Evolutionary conservation across 768 basidiomycete species (phyloP).

Genomic region (Wakefieldia striispora): DNA sequence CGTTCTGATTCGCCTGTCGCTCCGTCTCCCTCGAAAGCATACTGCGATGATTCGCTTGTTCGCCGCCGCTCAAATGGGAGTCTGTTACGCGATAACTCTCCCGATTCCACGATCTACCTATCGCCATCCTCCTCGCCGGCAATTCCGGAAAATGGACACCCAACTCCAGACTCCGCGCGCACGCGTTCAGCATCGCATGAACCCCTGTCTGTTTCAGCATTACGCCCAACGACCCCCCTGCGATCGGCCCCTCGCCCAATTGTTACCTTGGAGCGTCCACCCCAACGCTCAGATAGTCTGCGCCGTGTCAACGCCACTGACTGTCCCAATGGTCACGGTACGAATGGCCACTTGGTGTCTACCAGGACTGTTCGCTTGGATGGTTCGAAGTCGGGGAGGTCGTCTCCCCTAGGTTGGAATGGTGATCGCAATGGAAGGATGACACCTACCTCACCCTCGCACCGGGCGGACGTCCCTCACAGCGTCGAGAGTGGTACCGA

Average conservation of each 20-base stretch:
- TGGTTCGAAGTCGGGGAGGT: slow-evolving; percentile 13
- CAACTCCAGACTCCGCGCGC: slow-evolving; percentile 41
- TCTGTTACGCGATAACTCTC: slow-evolving; percentile 26
- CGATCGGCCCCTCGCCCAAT: slow-evolving; percentile 25
- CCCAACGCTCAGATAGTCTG: slow-evolving; percentile 34
- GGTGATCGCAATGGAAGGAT: slow-evolving; percentile 19
- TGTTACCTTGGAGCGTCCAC: slow-evolving; percentile 35
- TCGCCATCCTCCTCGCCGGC: slow-evolving; percentile 41
- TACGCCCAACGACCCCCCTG: slow-evolving; percentile 14
- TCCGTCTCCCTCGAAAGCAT: slow-evolving; percentile 15
- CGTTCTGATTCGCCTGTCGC: slow-evolving; percentile 24
- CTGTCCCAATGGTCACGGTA: neutral
- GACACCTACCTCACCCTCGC: slow-evolving; percentile 56
- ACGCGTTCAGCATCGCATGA: slow-evolving; percentile 38
- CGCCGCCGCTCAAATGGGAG: slow-evolving; percentile 25
- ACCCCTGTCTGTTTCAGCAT: neutral
- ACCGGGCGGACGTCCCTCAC: slow-evolving; percentile 68
- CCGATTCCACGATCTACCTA: slow-evolving; percentile 30
- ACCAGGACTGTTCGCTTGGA: slow-evolving; percentile 16
- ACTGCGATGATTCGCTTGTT: slow-evolving; percentile 16
- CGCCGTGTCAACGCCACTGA: slow-evolving; percentile 14
- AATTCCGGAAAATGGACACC: slow-evolving; percentile 30
- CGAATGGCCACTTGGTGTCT: slow-evolving; percentile 8
- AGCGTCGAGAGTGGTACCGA: slow-evolving; percentile 74
- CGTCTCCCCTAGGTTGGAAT: slow-evolving; percentile 21